Conservation (phyloP, 257 asterid genomes). For the Asclepias syriaca region DNA sequence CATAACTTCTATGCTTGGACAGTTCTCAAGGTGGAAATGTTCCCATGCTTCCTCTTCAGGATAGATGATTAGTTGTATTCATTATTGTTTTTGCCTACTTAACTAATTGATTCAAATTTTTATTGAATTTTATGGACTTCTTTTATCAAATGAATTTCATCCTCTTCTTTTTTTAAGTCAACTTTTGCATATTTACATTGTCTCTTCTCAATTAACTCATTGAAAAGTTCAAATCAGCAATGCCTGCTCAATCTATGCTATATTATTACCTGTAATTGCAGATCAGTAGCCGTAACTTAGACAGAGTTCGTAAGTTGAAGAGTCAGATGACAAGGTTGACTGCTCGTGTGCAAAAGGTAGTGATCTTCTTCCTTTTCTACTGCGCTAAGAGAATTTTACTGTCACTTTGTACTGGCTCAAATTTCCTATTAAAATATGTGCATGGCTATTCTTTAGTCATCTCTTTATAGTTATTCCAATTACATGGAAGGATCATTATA, state of each 20-base stretch:
- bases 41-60: background rate
- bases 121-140: background rate
- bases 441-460: background rate
- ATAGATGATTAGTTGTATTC: background rate
- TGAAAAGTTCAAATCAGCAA: background rate
- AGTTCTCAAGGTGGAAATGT: background rate
- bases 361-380: background rate
- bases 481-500: background rate
- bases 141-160: background rate
- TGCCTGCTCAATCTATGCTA: background rate
- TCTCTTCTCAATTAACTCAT: background rate
- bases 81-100: background rate
- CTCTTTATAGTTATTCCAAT: background rate
- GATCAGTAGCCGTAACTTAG: constrained; percentile 94
- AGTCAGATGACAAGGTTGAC: constrained; percentile 96
- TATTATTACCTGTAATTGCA: constrained; percentile 18
- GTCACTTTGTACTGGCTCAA: background rate
- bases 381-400: background rate
- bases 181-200: background rate
- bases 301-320: constrained; percentile 77
- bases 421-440: background rate
- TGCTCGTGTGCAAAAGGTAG: constrained; percentile 93
- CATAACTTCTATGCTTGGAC: background rate
- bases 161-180: background rate
- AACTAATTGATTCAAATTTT: no score